Evolutionary conservation across 1,284 basidiomycete species (phyloP).

Genomic region (Limonomyces culmigenus): DNA sequence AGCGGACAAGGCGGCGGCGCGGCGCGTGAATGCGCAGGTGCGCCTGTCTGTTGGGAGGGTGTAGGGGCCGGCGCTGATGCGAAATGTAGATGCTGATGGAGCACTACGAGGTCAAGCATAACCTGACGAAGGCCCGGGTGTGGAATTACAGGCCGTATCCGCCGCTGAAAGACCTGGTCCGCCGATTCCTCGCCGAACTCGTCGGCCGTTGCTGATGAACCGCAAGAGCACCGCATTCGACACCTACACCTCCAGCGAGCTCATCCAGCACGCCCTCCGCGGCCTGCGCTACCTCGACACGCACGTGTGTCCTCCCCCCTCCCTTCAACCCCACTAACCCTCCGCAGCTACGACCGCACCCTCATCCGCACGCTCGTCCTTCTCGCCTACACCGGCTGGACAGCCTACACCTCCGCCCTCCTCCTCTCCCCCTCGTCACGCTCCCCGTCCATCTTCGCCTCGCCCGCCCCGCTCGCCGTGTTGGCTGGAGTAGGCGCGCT

Average conservation of each 20-base stretch:
- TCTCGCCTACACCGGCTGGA: slow-evolving; percentile 67
- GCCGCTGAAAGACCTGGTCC: too few relatives aligned
- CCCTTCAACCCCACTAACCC: background rate
- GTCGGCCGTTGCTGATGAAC: slow-evolving; percentile 15
- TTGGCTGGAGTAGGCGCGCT: slow-evolving; percentile 17
- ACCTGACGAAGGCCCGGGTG: slow-evolving; percentile 29
- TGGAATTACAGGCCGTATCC: too few relatives aligned
- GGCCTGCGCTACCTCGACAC: slow-evolving; percentile 77
- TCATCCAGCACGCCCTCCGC: slow-evolving; percentile 40
- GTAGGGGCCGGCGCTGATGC: slow-evolving; percentile 1
- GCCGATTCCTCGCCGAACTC: too few relatives aligned
- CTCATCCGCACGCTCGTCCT: slow-evolving; percentile 58
- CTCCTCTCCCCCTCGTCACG: slow-evolving; percentile 20
- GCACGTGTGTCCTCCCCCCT: slow-evolving; percentile 14
- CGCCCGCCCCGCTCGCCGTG: slow-evolving; percentile 7
- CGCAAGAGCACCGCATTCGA: slow-evolving; percentile 23
- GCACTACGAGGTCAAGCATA: slow-evolving; percentile 67
- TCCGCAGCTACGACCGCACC: slow-evolving; percentile 50
- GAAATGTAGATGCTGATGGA: slow-evolving; percentile 46
- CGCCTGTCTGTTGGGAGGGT: slow-evolving; percentile 1
- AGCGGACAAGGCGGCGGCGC: slow-evolving; percentile 35
- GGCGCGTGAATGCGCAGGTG: slow-evolving; percentile 56
- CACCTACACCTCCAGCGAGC: too few relatives aligned
- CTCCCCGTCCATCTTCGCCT: background rate
- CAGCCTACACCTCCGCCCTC: slow-evolving; percentile 41